Percentiles rank a stretch among this genome's conserved stretches.
Evolutionary conservation across 345 rosid genomes (phyloP).

Genomic region (Linum lewisii): DNA sequence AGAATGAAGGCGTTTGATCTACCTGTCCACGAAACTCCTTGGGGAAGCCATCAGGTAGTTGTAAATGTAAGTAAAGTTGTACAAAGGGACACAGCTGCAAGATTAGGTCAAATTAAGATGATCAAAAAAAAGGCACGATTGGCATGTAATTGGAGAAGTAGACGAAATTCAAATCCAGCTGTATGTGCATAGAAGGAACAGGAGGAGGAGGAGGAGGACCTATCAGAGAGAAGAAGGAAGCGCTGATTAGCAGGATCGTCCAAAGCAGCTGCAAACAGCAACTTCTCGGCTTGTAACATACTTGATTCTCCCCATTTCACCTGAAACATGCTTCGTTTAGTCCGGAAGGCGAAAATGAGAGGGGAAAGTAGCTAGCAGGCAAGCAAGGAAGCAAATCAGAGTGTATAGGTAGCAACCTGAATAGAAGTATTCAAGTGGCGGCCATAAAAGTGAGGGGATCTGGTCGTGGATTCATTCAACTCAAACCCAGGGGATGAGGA

Average conservation of each 20-base stretch:
- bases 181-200: neutral
- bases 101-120: constrained; percentile 6
- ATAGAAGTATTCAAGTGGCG: neutral
- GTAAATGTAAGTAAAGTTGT: constrained; percentile 76
- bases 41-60: constrained; percentile 70
- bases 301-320: constrained; percentile 86
- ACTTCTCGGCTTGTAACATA: constrained; percentile 83
- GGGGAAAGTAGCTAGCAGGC: no score
- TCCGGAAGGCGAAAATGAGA: no score
- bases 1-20: constrained; percentile 34
- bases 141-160: neutral
- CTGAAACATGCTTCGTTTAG: constrained; percentile 35
- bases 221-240: constrained; percentile 88
- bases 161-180: neutral
- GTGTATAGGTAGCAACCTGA: neutral
- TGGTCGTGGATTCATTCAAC: neutral
- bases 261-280: constrained; percentile 61
- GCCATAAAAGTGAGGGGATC: neutral
- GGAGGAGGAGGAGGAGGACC: constrained; percentile 27
- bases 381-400: neutral
- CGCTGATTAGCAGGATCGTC: constrained; percentile 78
- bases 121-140: neutral
- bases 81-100: constrained; percentile 85
- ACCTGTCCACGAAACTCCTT: constrained; percentile 92
- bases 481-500: neutral